Percentiles rank a stretch among this genome's conserved stretches.
phyloP scores from a whole-genome alignment of 106 monocot species.

The Phalaenopsis equestris region DNA sequence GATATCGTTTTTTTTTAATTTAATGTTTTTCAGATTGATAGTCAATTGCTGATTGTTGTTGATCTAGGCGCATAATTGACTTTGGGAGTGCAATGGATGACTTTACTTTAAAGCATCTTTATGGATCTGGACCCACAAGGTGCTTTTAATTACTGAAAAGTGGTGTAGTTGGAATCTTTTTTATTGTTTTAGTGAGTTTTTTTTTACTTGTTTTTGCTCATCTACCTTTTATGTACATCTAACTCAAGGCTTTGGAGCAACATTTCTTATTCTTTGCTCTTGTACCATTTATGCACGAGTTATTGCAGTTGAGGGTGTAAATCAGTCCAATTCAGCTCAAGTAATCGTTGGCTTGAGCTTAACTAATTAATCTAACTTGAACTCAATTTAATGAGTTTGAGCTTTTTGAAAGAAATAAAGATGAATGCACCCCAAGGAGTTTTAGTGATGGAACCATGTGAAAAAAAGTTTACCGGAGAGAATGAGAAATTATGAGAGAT shows the following conservation, averaged over 20 bases:
- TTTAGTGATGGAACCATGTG: not conserved
- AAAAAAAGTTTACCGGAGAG: not conserved
- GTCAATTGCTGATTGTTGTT: not conserved
- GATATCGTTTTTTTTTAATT: not conserved
- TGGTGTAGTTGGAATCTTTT: not conserved
- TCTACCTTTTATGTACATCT: not conserved
- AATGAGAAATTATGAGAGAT: not conserved
- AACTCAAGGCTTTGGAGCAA: no score
- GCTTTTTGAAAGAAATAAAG: not conserved
- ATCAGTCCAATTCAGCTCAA: not conserved
- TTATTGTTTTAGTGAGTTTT: not conserved
- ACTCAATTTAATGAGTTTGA: not conserved
- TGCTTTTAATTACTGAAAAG: conserved; percentile 12
- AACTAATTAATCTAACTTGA: not conserved
- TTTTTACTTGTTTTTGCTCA: no score
- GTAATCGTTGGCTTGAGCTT: not conserved
- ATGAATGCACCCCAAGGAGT: not conserved
- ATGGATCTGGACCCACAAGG: conserved; percentile 76
- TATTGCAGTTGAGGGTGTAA: not conserved
- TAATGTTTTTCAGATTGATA: not conserved
- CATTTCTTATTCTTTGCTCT: not conserved
- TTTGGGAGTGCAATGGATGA: conserved; percentile 93
- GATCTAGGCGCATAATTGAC: conserved; percentile 68
- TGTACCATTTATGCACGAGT: not conserved
- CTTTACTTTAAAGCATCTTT: conserved; percentile 65